Base-by-base conservation (phyloP, 768 basidiomycete species). In the Rhodosporidiobolus odoratus region DNA sequence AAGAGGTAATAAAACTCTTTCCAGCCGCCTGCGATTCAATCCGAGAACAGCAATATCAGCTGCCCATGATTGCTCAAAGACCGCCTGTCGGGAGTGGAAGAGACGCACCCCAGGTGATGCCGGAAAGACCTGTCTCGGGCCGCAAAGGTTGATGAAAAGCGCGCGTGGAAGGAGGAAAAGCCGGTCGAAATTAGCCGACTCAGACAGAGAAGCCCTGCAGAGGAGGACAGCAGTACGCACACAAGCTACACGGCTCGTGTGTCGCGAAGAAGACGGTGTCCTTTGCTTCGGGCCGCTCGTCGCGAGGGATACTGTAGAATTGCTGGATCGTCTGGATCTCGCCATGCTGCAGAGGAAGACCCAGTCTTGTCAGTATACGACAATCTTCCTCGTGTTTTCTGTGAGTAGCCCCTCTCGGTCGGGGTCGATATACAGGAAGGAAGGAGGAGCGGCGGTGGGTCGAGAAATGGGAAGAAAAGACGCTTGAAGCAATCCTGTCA, bases 161-260 rank as follows among this genome's bases (percentile, higher is more conserved):
- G 13, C 4, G 27, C 54, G 54, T 21, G 19, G 10, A 4, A 37
- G 9, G 34, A 15, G 32, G 27, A 50, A n/a, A 23, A 50, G 48
- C 12, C 12, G 48, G 9, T n/a, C 7, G 48, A 10, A 10, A 23
- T 7, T 9, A n/a, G 48, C 21, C 12, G 12, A 50, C 12, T 8
- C 9, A 19, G 48, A 50, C 21, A 19, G 48, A 50, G 48, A 23
- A 45, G 23, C 13, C 13, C 13, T 45, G 23, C 13, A 45, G 23
- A 45, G 48, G 48, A 50, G n/a, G n/a, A 8, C 27, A 30, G 9
- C 27, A 30, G 52, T 2, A 74, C 76, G 43, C 35, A 76, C 77
- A 78, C 21, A 77, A 66, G 1, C 72, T 74, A 65, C 78, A 78
- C 17, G 78, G 78, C 61, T 78, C 78, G 62, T 78, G 78, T 9